Conservation (phyloP, 768 basidiomycete genomes). For the Suillus subalutaceus region DNA sequence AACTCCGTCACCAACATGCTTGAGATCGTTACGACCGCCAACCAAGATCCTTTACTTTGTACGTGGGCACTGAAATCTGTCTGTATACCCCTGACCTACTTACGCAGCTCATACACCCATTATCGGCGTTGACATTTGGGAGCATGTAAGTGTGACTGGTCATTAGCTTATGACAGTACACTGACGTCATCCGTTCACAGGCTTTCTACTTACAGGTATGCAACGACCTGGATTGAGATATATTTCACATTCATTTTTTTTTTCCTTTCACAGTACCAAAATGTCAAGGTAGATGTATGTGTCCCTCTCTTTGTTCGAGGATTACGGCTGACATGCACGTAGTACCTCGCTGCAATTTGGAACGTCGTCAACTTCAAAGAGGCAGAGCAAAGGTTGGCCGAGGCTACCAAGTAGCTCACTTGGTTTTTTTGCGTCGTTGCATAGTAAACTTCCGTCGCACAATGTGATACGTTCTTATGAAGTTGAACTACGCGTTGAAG, state of each 20-base stretch:
- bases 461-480: not conserved
- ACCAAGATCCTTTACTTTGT: slow-evolving; percentile 91
- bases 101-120: slow-evolving; percentile 78
- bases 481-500: not conserved
- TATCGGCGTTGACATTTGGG: slow-evolving; percentile 98
- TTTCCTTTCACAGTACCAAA: slow-evolving; percentile 67
- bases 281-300: slow-evolving; percentile 92
- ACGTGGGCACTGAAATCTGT: slow-evolving; percentile 20
- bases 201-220: slow-evolving; percentile 62
- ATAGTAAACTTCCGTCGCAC: not conserved
- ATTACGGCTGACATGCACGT: slow-evolving; percentile 12
- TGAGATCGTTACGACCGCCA: slow-evolving; percentile 90
- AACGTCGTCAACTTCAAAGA: slow-evolving; percentile 95
- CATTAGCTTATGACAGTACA: slow-evolving; percentile 15
- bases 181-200: slow-evolving; percentile 33
- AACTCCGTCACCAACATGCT: slow-evolving; percentile 69
- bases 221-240: not conserved
- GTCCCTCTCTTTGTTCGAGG: not conserved
- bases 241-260: slow-evolving; percentile 21
- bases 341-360: slow-evolving; percentile 97
- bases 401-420: slow-evolving; percentile 36
- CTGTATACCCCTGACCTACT: slow-evolving; percentile 16
- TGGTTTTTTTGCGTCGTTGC: not conserved
- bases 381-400: slow-evolving; percentile 64
- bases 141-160: slow-evolving; percentile 61